Base-by-base conservation (phyloP, 352 stramenopile genomes). In the Phytopythium helicoides region DNA sequence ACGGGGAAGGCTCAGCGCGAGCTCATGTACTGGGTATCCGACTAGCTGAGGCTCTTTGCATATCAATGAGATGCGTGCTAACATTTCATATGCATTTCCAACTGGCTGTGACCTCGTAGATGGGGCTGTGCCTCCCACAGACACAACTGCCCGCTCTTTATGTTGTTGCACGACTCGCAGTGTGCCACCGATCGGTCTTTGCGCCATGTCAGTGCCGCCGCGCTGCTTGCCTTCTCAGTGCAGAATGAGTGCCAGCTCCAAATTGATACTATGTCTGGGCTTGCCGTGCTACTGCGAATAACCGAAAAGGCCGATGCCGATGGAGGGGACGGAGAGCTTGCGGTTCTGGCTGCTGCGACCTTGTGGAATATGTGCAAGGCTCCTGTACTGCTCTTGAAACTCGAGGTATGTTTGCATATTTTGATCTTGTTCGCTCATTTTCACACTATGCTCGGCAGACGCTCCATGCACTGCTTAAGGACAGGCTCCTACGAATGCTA, bases 321-420 rank as follows among this genome's bases (percentile, higher is more conserved):
- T 19, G 54, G 47, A 7, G 34, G 34, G 19, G 47, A 54, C 25
- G 55, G 70, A 54, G 72, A 88, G n/a, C 49, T 86, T 5, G 53
- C 55, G 5, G 56, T 80, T 6, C 87, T 76, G 36, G 64, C 73
- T 3, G 78, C 76, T 6, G 72, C 67, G 11, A 73, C 58, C 14
- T 64, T 88, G 18, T 92, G 81, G 81, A 89, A 89, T 56, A 50
- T 89, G 41, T 75, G 59, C 51, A 92, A 92, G 47, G 76, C 76
- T 6, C 76, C 75, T 4, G 54, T 76, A 21, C 37, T 92, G 5
- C 37, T 89, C 23, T 58, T 92, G 18, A 86, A 86, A 35, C 64
- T 89, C n/a, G 81, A 92, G 76, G 70, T 79, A 49, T 39, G 28
- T 25, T 28, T 18, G 3, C 3, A n/a, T n/a, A n/a, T n/a, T n/a